These are phyloP conservation scores for Fusarium beomiforme DNA, from an alignment of 2,329 filamentous ascomycete species.

Conservation along the genomic window DNA sequence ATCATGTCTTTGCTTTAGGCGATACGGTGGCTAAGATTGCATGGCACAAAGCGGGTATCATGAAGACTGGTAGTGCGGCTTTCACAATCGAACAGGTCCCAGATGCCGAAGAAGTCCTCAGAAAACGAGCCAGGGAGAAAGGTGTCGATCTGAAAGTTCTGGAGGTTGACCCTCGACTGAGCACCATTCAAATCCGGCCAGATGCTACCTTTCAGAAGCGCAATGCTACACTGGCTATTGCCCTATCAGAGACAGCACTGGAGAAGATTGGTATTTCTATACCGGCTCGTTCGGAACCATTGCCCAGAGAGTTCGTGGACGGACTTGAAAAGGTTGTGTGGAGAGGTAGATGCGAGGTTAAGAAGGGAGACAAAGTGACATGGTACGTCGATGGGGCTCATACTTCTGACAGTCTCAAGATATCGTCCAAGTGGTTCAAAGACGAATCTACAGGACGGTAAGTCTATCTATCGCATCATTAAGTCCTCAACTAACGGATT, in stretches of 20 bases:
- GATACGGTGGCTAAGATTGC: constrained; percentile 72
- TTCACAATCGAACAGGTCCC: constrained; percentile 66
- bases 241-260: constrained; percentile 62
- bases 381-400: constrained; percentile 97
- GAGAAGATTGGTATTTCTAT: constrained; percentile 54
- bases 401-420: constrained; percentile 86
- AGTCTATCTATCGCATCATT: neutral
- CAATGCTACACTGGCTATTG: constrained; percentile 65
- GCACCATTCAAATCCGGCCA: constrained; percentile 59
- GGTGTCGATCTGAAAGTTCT: constrained; percentile 59
- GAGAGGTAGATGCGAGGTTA: constrained; percentile 80
- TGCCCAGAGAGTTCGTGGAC: constrained; percentile 73
- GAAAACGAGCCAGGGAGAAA: constrained; percentile 63
- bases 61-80: constrained; percentile 67
- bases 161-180: constrained; percentile 57
- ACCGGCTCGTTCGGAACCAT: constrained; percentile 36
- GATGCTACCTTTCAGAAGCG: constrained; percentile 67
- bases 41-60: constrained; percentile 79
- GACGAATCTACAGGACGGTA: constrained; percentile 53
- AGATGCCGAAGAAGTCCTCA: constrained; percentile 57
- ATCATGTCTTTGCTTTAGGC: constrained; percentile 73
- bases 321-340: constrained; percentile 81
- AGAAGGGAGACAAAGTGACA: constrained; percentile 63
- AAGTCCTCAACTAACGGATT: neutral
- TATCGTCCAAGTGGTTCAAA: constrained; percentile 85